A percentile compares a stretch with the other conserved stretches of the same genome.
These are phyloP conservation scores for Naganishia vaughanmartiniae DNA, from an alignment of 768 basidiomycete genomes.

Conservation along the genomic window DNA sequence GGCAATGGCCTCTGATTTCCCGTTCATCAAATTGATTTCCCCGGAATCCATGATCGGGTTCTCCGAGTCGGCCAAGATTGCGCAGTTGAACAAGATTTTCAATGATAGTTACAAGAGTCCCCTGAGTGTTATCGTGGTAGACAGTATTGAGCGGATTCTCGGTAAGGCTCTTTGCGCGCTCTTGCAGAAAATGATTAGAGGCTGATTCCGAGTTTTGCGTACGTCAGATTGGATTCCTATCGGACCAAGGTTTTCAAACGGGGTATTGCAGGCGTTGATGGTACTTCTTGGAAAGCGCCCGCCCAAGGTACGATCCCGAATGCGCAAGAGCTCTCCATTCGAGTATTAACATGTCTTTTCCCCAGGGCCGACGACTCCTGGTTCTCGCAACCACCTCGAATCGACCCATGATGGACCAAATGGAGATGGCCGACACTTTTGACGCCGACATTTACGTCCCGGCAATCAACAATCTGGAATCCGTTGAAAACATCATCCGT, in stretches of 20 bases:
- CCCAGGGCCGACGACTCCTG: constrained; percentile 81
- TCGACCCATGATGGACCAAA: constrained; percentile 76
- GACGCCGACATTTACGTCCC: constrained; percentile 82
- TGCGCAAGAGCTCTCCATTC: background rate
- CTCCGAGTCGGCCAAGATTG: constrained; percentile 86
- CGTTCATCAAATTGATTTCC: constrained; percentile 95
- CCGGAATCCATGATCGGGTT: constrained; percentile 97
- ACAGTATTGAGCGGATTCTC: constrained; percentile 86
- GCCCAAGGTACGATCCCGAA: constrained; percentile 67
- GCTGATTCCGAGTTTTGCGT: background rate
- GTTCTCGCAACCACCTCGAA: constrained; percentile 90
- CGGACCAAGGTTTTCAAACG: constrained; percentile 93
- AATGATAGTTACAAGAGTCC: constrained; percentile 96
- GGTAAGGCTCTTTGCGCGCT: constrained; percentile 61
- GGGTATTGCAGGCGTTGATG: constrained; percentile 81
- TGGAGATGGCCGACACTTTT: constrained; percentile 84
- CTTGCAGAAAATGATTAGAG: background rate
- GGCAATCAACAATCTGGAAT: constrained; percentile 67
- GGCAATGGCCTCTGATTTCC: constrained; percentile 86
- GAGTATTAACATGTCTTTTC: background rate
- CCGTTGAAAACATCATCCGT: constrained; percentile 72
- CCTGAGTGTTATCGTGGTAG: constrained; percentile 89
- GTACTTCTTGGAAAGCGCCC: constrained; percentile 85
- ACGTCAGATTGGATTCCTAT: constrained; percentile 90
- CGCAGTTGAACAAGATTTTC: constrained; percentile 87